Conservation (phyloP, 1,139 yeast genomes). For the Candida freyschussii region DNA sequence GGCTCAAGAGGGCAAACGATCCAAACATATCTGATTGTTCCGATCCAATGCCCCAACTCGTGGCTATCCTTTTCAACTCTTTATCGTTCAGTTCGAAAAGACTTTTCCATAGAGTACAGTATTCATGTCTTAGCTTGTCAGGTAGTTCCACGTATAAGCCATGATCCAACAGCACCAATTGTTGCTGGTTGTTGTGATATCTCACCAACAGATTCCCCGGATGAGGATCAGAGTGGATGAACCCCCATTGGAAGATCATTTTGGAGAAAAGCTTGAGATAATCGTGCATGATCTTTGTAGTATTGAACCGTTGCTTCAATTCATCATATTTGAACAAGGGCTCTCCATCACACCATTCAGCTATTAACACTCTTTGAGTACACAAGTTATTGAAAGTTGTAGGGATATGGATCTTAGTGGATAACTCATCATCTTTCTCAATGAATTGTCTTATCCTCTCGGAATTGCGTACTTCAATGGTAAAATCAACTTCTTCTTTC, state of each 20-base stretch:
- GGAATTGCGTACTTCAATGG: conserved; percentile 51
- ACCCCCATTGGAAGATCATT: conserved; percentile 72
- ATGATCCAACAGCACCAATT: conserved; percentile 69
- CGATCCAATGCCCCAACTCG: conserved; percentile 68
- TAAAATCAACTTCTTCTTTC: conserved; percentile 57
- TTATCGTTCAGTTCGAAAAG: conserved; percentile 48
- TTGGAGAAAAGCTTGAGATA: conserved; percentile 55
- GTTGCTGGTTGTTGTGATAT: conserved; percentile 41
- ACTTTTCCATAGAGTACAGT: conserved; percentile 59
- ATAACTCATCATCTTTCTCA: conserved; percentile 32
- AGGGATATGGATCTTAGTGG: conserved; percentile 49
- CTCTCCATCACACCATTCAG: conserved; percentile 78
- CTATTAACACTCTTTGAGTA: conserved; percentile 48
- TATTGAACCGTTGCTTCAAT: conserved; percentile 40
- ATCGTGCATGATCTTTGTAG: conserved; percentile 43
- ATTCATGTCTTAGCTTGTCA: conserved; percentile 48
- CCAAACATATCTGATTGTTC: conserved; percentile 53
- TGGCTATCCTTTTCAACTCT: conserved; percentile 46
- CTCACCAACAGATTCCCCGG: conserved; percentile 72
- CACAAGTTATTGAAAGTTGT: conserved; percentile 41
- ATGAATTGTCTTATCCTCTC: conserved; percentile 31
- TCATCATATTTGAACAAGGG: conserved; percentile 44
- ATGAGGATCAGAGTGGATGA: conserved; percentile 78
- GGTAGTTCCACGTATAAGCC: conserved; percentile 61
- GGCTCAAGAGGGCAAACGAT: conserved; percentile 51